These are phyloP conservation scores for Pestalotiopsis sp. DNA, from an alignment of 2,329 filamentous ascomycete species.

Conservation along the genomic window DNA sequence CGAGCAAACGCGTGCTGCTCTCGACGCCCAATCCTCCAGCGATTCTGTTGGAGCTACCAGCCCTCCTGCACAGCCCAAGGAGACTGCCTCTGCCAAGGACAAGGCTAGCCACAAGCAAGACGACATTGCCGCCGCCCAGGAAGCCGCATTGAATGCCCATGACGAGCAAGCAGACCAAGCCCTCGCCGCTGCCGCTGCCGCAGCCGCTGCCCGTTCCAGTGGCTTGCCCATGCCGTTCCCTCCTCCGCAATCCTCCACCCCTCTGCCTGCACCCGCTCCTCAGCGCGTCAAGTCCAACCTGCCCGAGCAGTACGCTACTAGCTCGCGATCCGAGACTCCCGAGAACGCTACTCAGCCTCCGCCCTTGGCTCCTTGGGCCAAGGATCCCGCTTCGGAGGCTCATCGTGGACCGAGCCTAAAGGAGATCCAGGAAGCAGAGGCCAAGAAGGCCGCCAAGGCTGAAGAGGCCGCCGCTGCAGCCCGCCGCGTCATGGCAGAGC, in stretches of 20 bases:
- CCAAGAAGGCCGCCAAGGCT: conserved; percentile 85
- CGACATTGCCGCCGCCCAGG: conserved; percentile 18
- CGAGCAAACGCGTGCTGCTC: conserved; percentile 29
- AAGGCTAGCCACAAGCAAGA: conserved; percentile 18
- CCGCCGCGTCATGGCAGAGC: conserved; percentile 78
- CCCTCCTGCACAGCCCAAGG: conserved; percentile 14
- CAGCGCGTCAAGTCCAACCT: conserved; percentile 84
- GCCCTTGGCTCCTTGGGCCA: conserved; percentile 92
- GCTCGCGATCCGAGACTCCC: conserved; percentile 79
- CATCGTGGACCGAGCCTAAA: conserved; percentile 89
- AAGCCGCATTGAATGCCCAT: conserved; percentile 22
- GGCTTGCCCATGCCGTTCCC: conserved; percentile 79
- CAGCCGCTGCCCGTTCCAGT: conserved; percentile 55
- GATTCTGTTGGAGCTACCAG: conserved; percentile 16
- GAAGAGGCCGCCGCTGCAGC: conserved; percentile 80
- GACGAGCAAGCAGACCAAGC: conserved; percentile 69
- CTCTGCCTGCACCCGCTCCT: conserved; percentile 84
- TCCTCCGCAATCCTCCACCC: conserved; percentile 74
- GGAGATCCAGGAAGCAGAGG: conserved; percentile 96
- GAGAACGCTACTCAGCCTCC: conserved; percentile 59
- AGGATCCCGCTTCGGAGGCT: conserved; percentile 70
- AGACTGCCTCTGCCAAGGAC: conserved; percentile 16
- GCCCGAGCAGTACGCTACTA: conserved; percentile 66
- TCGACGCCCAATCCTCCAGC: conserved; percentile 22
- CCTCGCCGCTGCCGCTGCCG: conserved; percentile 39